These are phyloP conservation scores for Ilyonectria sp. DNA, from an alignment of 2,329 filamentous ascomycete genomes.

Conservation along the genomic window DNA sequence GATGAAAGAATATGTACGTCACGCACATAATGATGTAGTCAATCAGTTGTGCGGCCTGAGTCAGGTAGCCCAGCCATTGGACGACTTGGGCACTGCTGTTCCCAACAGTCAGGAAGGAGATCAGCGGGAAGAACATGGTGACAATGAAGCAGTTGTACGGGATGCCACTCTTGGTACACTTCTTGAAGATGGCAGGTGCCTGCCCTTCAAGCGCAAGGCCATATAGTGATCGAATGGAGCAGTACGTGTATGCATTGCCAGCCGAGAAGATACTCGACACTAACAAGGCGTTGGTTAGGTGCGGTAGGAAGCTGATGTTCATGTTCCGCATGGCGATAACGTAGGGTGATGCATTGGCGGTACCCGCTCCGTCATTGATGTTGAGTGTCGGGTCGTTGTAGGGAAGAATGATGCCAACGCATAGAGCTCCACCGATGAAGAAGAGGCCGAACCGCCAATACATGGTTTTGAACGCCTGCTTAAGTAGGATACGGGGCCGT, in stretches of 20 bases:
- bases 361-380: conserved; percentile 38
- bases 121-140: conserved; percentile 18
- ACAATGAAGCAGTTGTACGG: conserved; percentile 16
- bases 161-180: conserved; percentile 11
- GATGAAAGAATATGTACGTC: conserved; percentile 62
- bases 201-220: conserved; percentile 25
- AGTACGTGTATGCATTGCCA: conserved; percentile 22
- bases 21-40: conserved; percentile 69
- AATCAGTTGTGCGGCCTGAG: conserved; percentile 70
- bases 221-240: conserved; percentile 52
- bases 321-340: conserved; percentile 58
- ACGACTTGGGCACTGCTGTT: conserved; percentile 52
- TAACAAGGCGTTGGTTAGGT: conserved; percentile 20
- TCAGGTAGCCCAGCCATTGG: conserved; percentile 66
- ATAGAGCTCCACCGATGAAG: conserved; percentile 52
- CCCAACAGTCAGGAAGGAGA: conserved; percentile 5
- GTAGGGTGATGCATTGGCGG: conserved; percentile 69
- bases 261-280: conserved; percentile 24
- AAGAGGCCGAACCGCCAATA: conserved; percentile 50
- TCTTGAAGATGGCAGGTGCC: conserved; percentile 13
- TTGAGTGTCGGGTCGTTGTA: conserved; percentile 52
- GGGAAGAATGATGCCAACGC: conserved; percentile 51
- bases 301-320: conserved; percentile 6
- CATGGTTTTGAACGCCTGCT: conserved; percentile 47
- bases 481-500: conserved; percentile 46